Base-by-base conservation (phyloP, 2,329 filamentous ascomycete species). In the Bipolaris gigantea region DNA sequence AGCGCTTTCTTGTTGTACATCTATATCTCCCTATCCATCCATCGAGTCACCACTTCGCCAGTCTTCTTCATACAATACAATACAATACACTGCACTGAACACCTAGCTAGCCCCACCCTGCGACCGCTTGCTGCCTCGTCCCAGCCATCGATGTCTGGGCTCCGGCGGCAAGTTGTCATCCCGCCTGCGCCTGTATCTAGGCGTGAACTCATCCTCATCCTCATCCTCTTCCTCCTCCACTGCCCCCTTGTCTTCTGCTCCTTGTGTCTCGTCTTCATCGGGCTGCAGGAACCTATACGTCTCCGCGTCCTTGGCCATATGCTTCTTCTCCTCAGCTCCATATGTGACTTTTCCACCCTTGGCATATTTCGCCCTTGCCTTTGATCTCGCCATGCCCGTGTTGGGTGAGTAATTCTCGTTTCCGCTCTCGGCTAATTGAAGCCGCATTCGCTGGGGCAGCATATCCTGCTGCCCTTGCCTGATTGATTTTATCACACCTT, bases 401-500 rank as follows among this genome's bases (percentile, higher is more conserved):
- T 49, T 21, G 10, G 21, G 10, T 18, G 53, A 53, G 35, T 61
- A 61, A 8, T 51, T 21, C 2, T 30, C 36, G 5, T 32, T 8
- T 1, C 59, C 57, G 9, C 30, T 2, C 2, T 56, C 36, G 7
- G 18, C 8, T 15, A 62, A 21, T 27, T 48, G 27, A 21, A 42
- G 5, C 1, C 62, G 62, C 21, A 60, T 21, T 6, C 4, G 9
- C 41, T 13, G 52, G 6, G 66, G 63, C 11, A 67, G 34, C 44
- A 60, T 39, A 33, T 23, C 10, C 18, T 60, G 52, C 15, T 34
- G 44, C 9, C 63, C 61, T 6, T 50, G 1, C 11, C 38, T 18
- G 8, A 68, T 53, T 5, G 48, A 48, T 2, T 38, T 8, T 23
- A 30, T 13, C 2, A 69, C 65, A 1, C 49, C 36, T 1, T 2